Conservation (phyloP, 306 rosid species). For the Quercus dentata region DNA sequence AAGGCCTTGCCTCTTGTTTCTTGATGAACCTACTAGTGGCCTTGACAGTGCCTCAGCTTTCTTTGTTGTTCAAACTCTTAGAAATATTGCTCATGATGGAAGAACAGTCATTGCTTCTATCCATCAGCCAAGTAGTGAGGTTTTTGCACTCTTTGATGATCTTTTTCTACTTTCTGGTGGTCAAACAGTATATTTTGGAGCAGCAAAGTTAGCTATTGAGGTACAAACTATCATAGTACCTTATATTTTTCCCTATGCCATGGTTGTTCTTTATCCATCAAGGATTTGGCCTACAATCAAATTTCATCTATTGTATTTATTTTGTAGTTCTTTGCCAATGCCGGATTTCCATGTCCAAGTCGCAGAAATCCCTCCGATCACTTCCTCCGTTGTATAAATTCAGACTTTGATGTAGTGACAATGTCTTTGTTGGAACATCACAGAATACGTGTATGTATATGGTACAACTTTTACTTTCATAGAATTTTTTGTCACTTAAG, state of each 20-base stretch:
- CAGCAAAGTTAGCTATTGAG: slow-evolving; percentile 67
- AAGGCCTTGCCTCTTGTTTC: slow-evolving; percentile 74
- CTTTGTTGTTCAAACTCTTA: slow-evolving; percentile 75
- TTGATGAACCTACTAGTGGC: slow-evolving; percentile 95
- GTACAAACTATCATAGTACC: slow-evolving; percentile 24
- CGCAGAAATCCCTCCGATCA: slow-evolving; percentile 95
- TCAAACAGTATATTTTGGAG: slow-evolving; percentile 71
- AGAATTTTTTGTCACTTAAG: neutral
- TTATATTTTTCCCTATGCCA: neutral
- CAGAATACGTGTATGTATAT: slow-evolving; percentile 38
- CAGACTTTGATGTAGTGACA: slow-evolving; percentile 74
- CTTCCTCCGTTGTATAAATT: slow-evolving; percentile 84
- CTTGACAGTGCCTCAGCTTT: slow-evolving; percentile 91
- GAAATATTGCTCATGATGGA: slow-evolving; percentile 75
- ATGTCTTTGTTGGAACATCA: slow-evolving; percentile 37
- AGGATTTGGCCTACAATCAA: neutral
- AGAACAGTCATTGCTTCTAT: slow-evolving; percentile 76
- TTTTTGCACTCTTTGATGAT: slow-evolving; percentile 85
- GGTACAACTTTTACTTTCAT: neutral
- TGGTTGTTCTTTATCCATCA: neutral
- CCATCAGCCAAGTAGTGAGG: slow-evolving; percentile 98
- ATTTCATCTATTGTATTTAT: neutral
- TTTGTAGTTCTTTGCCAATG: slow-evolving; percentile 74
- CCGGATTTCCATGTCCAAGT: slow-evolving; percentile 91
- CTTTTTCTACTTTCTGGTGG: slow-evolving; percentile 91